Base-by-base conservation (phyloP, 176 grass and related monocot species). In the Hyparrhenia diplandra region DNA sequence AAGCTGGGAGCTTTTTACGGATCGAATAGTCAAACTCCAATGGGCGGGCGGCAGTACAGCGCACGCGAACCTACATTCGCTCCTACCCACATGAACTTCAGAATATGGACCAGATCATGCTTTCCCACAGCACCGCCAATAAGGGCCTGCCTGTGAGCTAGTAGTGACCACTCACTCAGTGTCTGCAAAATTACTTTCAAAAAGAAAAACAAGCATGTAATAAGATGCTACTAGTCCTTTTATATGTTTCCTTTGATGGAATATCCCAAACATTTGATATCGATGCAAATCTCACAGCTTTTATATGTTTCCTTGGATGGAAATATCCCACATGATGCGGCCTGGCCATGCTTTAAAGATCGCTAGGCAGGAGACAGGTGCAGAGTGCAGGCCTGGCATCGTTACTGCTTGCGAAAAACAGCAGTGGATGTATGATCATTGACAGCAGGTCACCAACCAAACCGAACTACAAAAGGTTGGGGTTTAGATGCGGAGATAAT, bases 21-120 rank as follows among this genome's bases (percentile, higher is more conserved):
- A 27, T 69, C 73, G 24, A 77, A 10, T 47, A 86, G 83, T 66
- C 78, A 67, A 82, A 73, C 14, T 58, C 66, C 66, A 89, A 85
- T 28, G 34, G 69, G 78, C 35, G 78, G 45, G 39, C 30, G 61
- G 46, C 63, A 68, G 70, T 69, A 61, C 80, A 79, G 83, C 78
- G 40, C 71, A 86, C 77, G 78, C 47, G 46, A 86, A 78, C 83
- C 83, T 82, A 86, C 78, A 73, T 86, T 89, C 73, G 65, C 82
- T 89, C 66, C 73, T 21, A 79, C 68, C 84, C 74, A 90, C 84
- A 83, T 68, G 83, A 78, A 61, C 6, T 27, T 9, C 58, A 61
- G 58, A 6, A 62, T 30, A 61, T 74, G 73, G 74, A 69, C 83
- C 67, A 83, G 74, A 74, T 74, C 60, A 78, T 86, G 83, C 49